These are phyloP conservation scores for Talaromyces sp. DNA, from an alignment of 2,329 filamentous ascomycete genomes.

Conservation along the genomic window DNA sequence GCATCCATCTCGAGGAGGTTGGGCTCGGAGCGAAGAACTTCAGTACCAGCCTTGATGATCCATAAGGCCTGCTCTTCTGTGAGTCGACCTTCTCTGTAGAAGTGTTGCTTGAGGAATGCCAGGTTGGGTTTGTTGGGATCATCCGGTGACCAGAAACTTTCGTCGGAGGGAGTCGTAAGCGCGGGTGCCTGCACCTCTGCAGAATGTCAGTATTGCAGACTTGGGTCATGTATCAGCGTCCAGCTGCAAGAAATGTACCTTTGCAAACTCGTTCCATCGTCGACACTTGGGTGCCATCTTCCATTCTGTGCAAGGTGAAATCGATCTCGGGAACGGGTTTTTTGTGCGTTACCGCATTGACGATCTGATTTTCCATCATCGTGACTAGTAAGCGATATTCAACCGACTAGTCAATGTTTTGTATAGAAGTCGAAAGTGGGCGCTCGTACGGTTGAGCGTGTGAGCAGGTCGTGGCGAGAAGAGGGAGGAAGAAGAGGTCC, in stretches of 20 bases:
- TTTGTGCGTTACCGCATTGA: conserved; percentile 91
- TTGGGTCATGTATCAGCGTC: background rate
- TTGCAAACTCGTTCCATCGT: conserved; percentile 96
- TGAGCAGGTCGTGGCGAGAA: background rate
- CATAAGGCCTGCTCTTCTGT: conserved; percentile 96
- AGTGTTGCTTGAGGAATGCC: conserved; percentile 93
- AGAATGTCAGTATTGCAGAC: conserved; percentile 18
- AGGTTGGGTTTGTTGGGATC: conserved; percentile 87
- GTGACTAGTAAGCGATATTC: background rate
- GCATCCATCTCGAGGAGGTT: conserved; percentile 99
- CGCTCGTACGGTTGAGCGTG: conserved; percentile 2
- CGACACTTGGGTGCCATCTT: conserved; percentile 92
- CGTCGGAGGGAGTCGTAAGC: conserved; percentile 84
- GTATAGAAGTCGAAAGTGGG: background rate
- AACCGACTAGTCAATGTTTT: background rate
- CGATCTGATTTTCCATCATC: conserved; percentile 47
- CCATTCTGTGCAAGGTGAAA: conserved; percentile 97
- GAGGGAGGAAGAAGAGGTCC: background rate
- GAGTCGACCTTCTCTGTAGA: conserved; percentile 93
- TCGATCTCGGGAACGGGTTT: conserved; percentile 96
- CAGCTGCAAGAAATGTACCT: conserved; percentile 57
- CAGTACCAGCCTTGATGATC: conserved; percentile 85
- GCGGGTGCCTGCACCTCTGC: conserved; percentile 96
- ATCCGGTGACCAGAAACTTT: conserved; percentile 87
- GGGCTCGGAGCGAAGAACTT: conserved; percentile 82